Conservation (phyloP, 192 early-diverging fungal species). For the Kappamyces sp. region DNA sequence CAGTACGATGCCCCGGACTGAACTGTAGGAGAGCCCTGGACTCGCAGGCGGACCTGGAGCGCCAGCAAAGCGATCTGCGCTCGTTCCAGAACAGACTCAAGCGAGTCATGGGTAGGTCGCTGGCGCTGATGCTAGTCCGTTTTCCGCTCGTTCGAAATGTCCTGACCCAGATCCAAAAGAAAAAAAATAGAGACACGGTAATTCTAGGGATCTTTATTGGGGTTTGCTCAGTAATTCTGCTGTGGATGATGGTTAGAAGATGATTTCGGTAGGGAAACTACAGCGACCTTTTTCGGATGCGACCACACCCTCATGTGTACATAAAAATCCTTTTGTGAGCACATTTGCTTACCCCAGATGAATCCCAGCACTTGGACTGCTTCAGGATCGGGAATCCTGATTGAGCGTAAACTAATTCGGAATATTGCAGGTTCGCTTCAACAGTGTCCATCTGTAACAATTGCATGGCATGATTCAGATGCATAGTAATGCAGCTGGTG, state of each 20-base stretch:
- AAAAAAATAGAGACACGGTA: conserved; percentile 12
- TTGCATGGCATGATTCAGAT: too few species aligned
- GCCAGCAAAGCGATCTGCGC: conserved; percentile 3
- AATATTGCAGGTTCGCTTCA: too few species aligned
- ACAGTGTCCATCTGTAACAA: too few species aligned
- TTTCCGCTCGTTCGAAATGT: conserved; percentile 15
- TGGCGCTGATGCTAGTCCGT: not conserved
- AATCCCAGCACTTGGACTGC: too few species aligned
- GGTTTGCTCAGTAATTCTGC: not conserved
- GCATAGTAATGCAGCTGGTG: too few species aligned
- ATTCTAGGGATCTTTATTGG: conserved; percentile 14
- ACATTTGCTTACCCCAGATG: too few species aligned
- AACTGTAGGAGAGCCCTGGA: conserved; percentile 10
- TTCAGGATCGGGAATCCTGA: too few species aligned
- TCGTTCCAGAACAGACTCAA: not conserved
- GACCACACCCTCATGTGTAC: too few species aligned
- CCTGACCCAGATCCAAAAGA: conserved; percentile 8
- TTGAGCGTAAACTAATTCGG: too few species aligned
- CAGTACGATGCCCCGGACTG: not conserved
- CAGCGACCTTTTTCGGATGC: too few species aligned
- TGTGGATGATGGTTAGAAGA: not conserved
- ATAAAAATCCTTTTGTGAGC: too few species aligned
- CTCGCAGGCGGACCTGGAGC: conserved; percentile 7
- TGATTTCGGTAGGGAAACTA: too few species aligned
- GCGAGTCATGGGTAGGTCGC: not conserved